Evolutionary conservation across 2,329 filamentous ascomycete species (phyloP).

Genomic region (Fusarium drepaniforme): DNA sequence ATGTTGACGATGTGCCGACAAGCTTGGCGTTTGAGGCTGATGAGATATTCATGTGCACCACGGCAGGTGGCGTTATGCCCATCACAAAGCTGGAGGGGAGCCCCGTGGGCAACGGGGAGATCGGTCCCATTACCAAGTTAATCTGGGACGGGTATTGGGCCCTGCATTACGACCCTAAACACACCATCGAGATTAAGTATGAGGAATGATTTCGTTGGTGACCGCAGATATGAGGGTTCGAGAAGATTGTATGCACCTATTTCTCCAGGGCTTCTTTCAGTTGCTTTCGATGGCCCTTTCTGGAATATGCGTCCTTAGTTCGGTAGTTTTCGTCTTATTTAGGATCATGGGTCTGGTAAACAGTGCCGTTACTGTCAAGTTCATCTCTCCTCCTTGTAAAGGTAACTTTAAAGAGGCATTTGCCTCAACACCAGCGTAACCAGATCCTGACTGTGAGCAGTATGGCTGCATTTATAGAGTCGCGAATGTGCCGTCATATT

Average conservation of each 20-base stretch:
- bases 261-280: background rate
- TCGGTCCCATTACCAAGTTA: background rate
- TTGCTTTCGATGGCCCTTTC: background rate
- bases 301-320: background rate
- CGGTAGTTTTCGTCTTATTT: background rate
- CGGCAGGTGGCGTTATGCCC: background rate
- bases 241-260: background rate
- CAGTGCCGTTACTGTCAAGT: background rate
- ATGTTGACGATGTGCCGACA: background rate
- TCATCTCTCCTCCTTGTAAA: background rate
- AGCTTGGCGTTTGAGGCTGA: background rate
- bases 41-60: background rate
- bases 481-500: background rate
- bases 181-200: background rate
- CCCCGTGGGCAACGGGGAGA: background rate
- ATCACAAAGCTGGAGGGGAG: background rate
- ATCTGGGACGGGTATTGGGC: background rate
- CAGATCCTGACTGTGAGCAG: background rate
- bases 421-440: background rate
- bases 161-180: background rate
- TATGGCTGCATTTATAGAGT: background rate
- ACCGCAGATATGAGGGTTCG: background rate
- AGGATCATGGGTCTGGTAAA: background rate
- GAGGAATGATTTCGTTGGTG: background rate
- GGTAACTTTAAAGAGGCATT: too few species aligned